These are phyloP conservation scores for Stenocarpella maydis DNA, from an alignment of 2,329 filamentous ascomycete species.

Conservation along the genomic window DNA sequence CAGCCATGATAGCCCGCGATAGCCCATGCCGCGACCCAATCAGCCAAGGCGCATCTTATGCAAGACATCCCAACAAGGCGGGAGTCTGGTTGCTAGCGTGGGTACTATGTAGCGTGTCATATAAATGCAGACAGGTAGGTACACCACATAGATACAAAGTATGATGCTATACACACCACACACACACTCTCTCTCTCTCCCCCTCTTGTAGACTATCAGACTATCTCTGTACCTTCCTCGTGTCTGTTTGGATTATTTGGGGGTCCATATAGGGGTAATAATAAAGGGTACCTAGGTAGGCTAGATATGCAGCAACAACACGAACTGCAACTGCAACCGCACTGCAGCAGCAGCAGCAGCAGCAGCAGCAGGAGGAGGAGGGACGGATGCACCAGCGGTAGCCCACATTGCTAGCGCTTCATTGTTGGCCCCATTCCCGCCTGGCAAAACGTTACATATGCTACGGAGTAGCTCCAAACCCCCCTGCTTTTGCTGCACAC, in stretches of 20 bases:
- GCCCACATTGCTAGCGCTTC: slow-evolving; percentile 9
- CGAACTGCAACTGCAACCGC: neutral
- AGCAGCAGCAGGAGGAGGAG: no score
- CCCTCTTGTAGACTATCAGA: no score
- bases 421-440: slow-evolving; percentile 3
- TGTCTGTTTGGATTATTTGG: neutral
- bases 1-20: slow-evolving; percentile 1
- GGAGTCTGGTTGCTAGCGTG: neutral
- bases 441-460: slow-evolving; percentile 24
- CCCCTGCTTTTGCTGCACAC: neutral
- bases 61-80: slow-evolving; percentile 22
- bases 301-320: no score
- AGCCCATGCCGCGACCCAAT: slow-evolving; percentile 6
- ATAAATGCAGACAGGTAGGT: neutral
- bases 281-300: no score
- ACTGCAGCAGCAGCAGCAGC: neutral
- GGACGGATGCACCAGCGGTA: neutral
- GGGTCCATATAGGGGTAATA: no score
- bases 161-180: neutral
- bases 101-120: neutral
- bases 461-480: no score
- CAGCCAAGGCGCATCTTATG: slow-evolving; percentile 21
- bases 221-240: slow-evolving; percentile 8
- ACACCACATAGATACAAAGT: neutral
- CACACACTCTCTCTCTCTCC: neutral